phyloP scores from a whole-genome alignment of 2,329 filamentous ascomycete genomes.

The Spiromastix sp. region DNA sequence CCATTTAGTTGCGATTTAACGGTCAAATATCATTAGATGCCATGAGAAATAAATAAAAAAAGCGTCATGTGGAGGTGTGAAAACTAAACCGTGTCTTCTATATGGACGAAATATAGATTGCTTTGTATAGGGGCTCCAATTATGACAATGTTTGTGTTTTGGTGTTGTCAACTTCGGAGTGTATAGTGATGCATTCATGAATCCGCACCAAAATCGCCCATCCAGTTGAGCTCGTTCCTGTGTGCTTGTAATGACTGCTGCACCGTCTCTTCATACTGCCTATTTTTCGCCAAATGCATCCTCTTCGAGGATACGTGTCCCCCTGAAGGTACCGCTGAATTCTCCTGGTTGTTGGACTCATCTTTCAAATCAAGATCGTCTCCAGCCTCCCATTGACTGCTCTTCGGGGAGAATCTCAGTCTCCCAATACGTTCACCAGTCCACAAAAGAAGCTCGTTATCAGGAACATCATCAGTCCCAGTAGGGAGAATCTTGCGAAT shows the following conservation, averaged over 20 bases:
- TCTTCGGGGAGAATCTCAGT: slow-evolving; percentile 48
- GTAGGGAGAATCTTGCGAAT: slow-evolving; percentile 69
- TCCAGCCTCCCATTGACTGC: slow-evolving; percentile 18
- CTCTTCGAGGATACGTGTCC: background rate
- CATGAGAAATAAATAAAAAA: too few species aligned
- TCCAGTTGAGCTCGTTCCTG: slow-evolving; percentile 3
- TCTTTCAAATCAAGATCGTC: slow-evolving; percentile 21
- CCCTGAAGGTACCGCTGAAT: slow-evolving; percentile 44
- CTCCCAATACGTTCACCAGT: slow-evolving; percentile 76
- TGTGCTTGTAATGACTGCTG: background rate
- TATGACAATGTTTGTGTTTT: too few species aligned
- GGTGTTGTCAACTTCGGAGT: too few species aligned
- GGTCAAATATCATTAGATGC: too few species aligned
- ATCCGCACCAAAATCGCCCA: slow-evolving; percentile 2
- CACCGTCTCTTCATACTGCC: background rate
- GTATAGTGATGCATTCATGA: too few species aligned
- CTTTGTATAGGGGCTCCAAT: too few species aligned
- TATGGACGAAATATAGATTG: too few species aligned
- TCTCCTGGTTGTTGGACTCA: slow-evolving; percentile 15
- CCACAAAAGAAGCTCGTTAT: slow-evolving; percentile 70
- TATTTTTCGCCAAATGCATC: background rate
- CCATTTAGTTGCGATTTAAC: too few species aligned
- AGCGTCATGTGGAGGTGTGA: too few species aligned
- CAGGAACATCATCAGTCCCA: slow-evolving; percentile 23
- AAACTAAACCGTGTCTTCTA: too few species aligned